phyloP scores from a whole-genome alignment of 805 yeast species.

The Sugiyamaella marilandica region DNA sequence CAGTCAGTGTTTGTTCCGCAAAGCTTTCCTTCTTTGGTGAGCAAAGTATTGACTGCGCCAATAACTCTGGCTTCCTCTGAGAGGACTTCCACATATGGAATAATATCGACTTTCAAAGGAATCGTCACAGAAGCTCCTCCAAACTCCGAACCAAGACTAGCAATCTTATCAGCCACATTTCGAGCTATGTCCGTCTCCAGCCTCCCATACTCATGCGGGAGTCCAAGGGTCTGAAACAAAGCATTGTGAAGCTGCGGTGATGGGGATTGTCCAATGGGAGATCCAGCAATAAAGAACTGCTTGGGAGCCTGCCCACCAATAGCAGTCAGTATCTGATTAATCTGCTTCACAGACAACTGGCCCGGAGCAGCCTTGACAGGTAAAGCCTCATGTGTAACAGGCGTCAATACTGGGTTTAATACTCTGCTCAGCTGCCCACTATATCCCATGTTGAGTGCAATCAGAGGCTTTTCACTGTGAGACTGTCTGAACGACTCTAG shows the following conservation, averaged over 20 bases:
- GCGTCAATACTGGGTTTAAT: constrained; percentile 70
- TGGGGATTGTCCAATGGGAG: constrained; percentile 79
- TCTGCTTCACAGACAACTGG: constrained; percentile 60
- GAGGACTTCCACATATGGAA: constrained; percentile 58
- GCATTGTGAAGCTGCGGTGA: constrained; percentile 86
- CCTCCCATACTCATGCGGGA: constrained; percentile 66
- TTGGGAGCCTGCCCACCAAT: constrained; percentile 60
- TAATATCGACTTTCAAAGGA: constrained; percentile 82
- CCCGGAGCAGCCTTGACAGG: constrained; percentile 79
- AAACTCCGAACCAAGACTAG: constrained; percentile 44
- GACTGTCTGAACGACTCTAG: constrained; percentile 63
- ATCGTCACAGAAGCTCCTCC: constrained; percentile 97
- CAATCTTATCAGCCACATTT: constrained; percentile 50
- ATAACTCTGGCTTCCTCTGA: constrained; percentile 74
- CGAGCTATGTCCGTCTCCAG: constrained; percentile 64
- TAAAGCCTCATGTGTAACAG: constrained; percentile 69
- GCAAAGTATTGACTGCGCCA: constrained; percentile 92
- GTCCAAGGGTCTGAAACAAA: constrained; percentile 65
- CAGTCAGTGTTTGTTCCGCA: constrained; percentile 94
- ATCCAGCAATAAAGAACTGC: constrained; percentile 71
- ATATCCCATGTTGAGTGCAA: constrained; percentile 79
- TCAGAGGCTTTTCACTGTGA: constrained; percentile 58
- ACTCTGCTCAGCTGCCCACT: constrained; percentile 76
- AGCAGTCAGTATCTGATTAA: constrained; percentile 50
- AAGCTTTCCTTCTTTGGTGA: constrained; percentile 46